Evolutionary conservation across 1,284 basidiomycete genomes (phyloP).

Genomic region (Sanguinoderma infundibulare): DNA sequence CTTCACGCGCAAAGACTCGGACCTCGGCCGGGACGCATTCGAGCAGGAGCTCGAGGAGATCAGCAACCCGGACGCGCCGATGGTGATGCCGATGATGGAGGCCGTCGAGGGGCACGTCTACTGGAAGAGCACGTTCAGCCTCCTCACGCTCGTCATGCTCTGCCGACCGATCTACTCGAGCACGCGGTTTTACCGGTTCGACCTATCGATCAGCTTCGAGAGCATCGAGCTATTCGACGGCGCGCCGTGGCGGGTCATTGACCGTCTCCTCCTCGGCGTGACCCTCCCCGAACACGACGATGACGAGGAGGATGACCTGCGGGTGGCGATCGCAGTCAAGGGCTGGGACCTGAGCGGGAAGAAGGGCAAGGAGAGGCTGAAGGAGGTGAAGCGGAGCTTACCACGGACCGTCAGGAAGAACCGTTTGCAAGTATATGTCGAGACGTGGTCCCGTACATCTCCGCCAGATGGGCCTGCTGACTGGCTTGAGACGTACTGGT

Average conservation of each 20-base stretch:
- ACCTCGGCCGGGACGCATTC: slow-evolving; percentile 3
- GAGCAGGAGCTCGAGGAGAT: slow-evolving; percentile 5
- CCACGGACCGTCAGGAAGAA: background rate
- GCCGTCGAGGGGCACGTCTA: slow-evolving; percentile 2
- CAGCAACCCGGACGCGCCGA: background rate
- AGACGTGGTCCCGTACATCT: background rate
- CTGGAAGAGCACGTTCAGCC: slow-evolving; percentile 11
- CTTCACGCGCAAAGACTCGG: slow-evolving; percentile 1
- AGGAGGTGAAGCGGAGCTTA: background rate
- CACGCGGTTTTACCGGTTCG: background rate
- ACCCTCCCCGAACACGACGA: background rate
- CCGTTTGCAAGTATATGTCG: background rate
- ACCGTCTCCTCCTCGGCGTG: slow-evolving; percentile 1
- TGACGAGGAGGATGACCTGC: background rate
- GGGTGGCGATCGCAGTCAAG: background rate
- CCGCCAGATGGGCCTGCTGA: background rate
- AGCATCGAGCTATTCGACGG: slow-evolving; percentile 5
- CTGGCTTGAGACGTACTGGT: background rate
- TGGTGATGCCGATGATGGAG: slow-evolving; percentile 11
- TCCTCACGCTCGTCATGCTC: slow-evolving; percentile 10
- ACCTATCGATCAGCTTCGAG: slow-evolving; percentile 7
- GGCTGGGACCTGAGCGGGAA: slow-evolving; percentile 1
- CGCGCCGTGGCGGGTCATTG: slow-evolving; percentile 13
- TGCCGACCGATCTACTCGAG: slow-evolving; percentile 1
- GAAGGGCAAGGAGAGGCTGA: background rate